Percentiles rank a stretch among this genome's conserved stretches.
Conservation (phyloP, 164 flowering plant species). For the Aristolochia contorta region DNA sequence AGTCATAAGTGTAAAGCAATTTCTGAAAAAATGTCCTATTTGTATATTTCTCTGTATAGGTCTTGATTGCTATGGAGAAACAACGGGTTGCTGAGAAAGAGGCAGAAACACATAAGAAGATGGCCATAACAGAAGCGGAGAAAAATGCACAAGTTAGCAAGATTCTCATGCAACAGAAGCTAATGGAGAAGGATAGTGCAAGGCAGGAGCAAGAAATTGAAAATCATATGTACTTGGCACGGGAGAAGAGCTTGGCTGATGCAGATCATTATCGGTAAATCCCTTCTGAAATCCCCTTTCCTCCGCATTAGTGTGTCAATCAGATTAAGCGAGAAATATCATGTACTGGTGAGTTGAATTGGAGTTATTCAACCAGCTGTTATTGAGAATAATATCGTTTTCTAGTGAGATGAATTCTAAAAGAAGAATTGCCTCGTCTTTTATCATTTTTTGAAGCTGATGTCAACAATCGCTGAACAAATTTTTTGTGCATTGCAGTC, state of each 20-base stretch:
- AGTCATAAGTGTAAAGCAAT: no score
- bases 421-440: no score
- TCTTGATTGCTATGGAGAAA: slow-evolving; percentile 74
- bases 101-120: slow-evolving; percentile 84
- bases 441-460: no score
- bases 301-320: no score
- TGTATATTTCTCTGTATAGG: slow-evolving; percentile 26
- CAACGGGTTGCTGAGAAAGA: slow-evolving; percentile 90
- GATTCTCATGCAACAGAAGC: slow-evolving; percentile 84
- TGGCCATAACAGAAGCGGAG: slow-evolving; percentile 92
- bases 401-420: no score
- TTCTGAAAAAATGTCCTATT: no score
- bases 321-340: no score
- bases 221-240: slow-evolving; percentile 73
- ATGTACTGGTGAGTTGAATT: no score
- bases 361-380: no score
- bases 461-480: no score
- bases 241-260: slow-evolving; percentile 83
- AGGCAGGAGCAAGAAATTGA: slow-evolving; percentile 68
- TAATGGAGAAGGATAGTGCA: slow-evolving; percentile 80
- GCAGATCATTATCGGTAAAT: slow-evolving; percentile 62
- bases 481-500: neutral
- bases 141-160: slow-evolving; percentile 79
- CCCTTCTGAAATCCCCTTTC: no score
- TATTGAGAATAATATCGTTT: no score